Conservation (phyloP, 768 basidiomycete species). For the Xerocomus spinulosus region DNA sequence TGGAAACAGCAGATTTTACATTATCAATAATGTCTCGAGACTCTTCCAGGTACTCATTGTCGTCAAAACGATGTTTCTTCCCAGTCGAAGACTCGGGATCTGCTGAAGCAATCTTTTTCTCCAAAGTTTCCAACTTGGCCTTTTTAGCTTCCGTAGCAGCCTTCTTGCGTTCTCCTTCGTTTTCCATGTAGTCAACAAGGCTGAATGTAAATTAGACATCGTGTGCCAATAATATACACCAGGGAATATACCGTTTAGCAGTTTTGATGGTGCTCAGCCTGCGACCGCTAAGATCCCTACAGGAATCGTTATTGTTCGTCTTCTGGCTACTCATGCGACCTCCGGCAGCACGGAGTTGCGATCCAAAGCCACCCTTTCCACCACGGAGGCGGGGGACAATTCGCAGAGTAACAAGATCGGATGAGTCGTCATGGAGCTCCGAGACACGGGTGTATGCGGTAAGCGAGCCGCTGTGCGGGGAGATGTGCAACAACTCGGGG, state of each 20-base stretch:
- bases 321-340: conserved; percentile 97
- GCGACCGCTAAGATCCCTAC: conserved; percentile 86
- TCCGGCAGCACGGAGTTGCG: conserved; percentile 92
- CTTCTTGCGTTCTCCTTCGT: conserved; percentile 75
- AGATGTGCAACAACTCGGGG: conserved; percentile 38
- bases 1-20: conserved; percentile 85
- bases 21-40: conserved; percentile 85
- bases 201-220: conserved; percentile 35
- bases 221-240: not conserved
- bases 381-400: conserved; percentile 74
- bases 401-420: conserved; percentile 57
- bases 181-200: conserved; percentile 80
- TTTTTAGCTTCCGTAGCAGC: conserved; percentile 73
- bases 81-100: conserved; percentile 52
- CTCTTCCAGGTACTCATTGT: conserved; percentile 88
- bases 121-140: conserved; percentile 79
- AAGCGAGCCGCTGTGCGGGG: conserved; percentile 35
- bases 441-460: conserved; percentile 33
- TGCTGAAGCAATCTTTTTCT: conserved; percentile 58
- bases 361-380: conserved; percentile 97
- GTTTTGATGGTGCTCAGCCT: conserved; percentile 93
- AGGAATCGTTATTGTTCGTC: conserved; percentile 92
- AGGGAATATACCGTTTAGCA: conserved; percentile 74
- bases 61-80: conserved; percentile 87
- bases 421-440: conserved; percentile 29